Evolutionary conservation across 768 basidiomycete genomes (phyloP).

Genomic region (Leccinellum albellum): DNA sequence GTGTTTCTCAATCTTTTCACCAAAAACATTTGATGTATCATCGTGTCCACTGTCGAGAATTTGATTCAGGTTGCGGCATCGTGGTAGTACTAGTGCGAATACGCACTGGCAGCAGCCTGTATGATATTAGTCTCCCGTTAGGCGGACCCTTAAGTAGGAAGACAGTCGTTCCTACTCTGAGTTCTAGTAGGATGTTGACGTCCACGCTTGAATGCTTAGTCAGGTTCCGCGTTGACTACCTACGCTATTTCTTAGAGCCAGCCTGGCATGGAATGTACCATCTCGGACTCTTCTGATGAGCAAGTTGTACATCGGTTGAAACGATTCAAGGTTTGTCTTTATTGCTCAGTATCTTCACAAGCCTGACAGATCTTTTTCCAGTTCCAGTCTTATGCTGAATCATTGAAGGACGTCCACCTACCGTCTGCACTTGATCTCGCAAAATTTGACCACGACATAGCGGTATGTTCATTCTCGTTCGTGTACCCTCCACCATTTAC

Average conservation of each 20-base stretch:
- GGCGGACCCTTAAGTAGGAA: too few species aligned
- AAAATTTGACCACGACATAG: slow-evolving; percentile 59
- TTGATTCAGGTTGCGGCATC: too few species aligned
- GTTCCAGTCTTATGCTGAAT: slow-evolving; percentile 72
- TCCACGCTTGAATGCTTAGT: too few species aligned
- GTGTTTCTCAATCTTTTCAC: not conserved
- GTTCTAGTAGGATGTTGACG: too few species aligned
- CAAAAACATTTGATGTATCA: too few species aligned
- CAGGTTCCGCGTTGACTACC: not conserved
- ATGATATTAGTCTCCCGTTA: too few species aligned
- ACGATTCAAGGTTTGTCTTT: slow-evolving; percentile 45
- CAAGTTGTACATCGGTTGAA: slow-evolving; percentile 36
- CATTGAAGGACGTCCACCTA: slow-evolving; percentile 66
- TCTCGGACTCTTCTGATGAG: slow-evolving; percentile 15
- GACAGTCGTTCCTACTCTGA: too few species aligned
- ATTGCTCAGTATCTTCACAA: not conserved
- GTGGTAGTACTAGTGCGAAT: too few species aligned
- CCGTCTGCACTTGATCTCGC: slow-evolving; percentile 58
- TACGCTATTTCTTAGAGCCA: not conserved
- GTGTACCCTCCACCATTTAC: not conserved
- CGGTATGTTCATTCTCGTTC: slow-evolving; percentile 29
- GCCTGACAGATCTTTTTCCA: slow-evolving; percentile 22
- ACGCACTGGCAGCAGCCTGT: too few species aligned
- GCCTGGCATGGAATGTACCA: not conserved
- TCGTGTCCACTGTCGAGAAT: too few species aligned